Evolutionary conservation across 306 rosid species (phyloP).

Genomic region (Lithocarpus polystachyus): DNA sequence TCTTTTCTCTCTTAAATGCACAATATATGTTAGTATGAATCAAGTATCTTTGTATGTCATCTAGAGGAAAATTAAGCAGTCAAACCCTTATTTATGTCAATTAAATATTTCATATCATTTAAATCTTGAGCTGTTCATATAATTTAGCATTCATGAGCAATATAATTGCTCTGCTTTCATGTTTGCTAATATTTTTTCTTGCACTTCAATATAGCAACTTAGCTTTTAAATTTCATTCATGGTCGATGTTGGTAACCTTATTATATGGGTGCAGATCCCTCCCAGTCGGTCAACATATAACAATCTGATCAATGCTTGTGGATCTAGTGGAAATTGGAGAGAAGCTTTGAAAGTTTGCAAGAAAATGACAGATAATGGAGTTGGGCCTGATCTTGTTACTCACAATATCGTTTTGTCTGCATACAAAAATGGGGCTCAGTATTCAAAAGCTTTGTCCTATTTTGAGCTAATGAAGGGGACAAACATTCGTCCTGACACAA

Average conservation of each 20-base stretch:
- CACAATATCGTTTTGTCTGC: slow-evolving; percentile 90
- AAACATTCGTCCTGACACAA: slow-evolving; percentile 72
- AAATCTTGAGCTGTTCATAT: neutral
- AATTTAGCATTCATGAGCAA: neutral
- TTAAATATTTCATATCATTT: neutral
- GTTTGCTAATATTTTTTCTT: slow-evolving; percentile 8
- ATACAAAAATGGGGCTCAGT: slow-evolving; percentile 81
- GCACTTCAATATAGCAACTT: neutral
- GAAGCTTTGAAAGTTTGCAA: slow-evolving; percentile 88
- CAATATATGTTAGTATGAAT: neutral
- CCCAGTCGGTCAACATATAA: slow-evolving; percentile 90
- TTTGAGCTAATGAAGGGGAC: slow-evolving; percentile 95
- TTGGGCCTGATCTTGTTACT: slow-evolving; percentile 98
- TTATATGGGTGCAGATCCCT: slow-evolving; percentile 57
- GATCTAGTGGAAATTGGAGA: slow-evolving; percentile 95
- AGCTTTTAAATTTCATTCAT: neutral
- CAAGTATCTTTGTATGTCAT: neutral
- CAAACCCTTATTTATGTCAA: neutral
- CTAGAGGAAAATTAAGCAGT: neutral
- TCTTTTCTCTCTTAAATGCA: neutral
- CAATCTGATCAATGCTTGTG: slow-evolving; percentile 95
- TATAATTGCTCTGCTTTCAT: slow-evolving; percentile 9
- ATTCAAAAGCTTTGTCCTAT: slow-evolving; percentile 86
- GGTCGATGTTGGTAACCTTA: slow-evolving; percentile 25
- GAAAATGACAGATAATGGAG: slow-evolving; percentile 95